Evolutionary conservation across 345 rosid genomes (phyloP).

Genomic region (Acer saccharum): DNA sequence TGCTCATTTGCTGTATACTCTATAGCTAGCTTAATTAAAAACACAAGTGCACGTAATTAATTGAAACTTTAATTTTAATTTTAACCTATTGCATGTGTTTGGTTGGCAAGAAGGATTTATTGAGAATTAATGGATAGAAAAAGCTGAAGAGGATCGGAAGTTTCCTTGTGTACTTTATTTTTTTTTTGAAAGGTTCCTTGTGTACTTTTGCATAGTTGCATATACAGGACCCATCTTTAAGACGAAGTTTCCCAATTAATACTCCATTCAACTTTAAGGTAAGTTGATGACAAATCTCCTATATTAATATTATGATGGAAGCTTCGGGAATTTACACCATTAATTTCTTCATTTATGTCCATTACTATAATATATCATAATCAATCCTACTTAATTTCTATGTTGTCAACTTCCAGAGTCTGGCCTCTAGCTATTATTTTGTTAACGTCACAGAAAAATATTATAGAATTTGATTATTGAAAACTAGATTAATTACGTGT

Average conservation of each 20-base stretch:
- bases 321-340: too few species aligned
- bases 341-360: too few species aligned
- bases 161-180: constrained; percentile 40
- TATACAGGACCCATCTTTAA: neutral
- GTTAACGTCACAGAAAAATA: too few species aligned
- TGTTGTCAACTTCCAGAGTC: too few species aligned
- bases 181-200: constrained; percentile 54
- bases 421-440: too few species aligned
- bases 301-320: neutral
- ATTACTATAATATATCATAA: too few species aligned
- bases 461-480: neutral
- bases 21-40: too few species aligned
- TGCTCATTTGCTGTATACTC: constrained; percentile 28
- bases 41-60: too few species aligned
- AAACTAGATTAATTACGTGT: neutral
- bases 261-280: neutral
- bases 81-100: constrained; percentile 10
- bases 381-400: too few species aligned
- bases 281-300: constrained; percentile 10
- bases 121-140: constrained; percentile 13
- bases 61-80: neutral
- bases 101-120: constrained; percentile 27
- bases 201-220: neutral
- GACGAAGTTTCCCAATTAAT: constrained; percentile 40
- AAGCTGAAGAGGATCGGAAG: constrained; percentile 35